Percentiles rank a stretch among this genome's conserved stretches.
Evolutionary conservation across 2,329 filamentous ascomycete genomes (phyloP).

Genomic region (Rhynchosporium graminicola): DNA sequence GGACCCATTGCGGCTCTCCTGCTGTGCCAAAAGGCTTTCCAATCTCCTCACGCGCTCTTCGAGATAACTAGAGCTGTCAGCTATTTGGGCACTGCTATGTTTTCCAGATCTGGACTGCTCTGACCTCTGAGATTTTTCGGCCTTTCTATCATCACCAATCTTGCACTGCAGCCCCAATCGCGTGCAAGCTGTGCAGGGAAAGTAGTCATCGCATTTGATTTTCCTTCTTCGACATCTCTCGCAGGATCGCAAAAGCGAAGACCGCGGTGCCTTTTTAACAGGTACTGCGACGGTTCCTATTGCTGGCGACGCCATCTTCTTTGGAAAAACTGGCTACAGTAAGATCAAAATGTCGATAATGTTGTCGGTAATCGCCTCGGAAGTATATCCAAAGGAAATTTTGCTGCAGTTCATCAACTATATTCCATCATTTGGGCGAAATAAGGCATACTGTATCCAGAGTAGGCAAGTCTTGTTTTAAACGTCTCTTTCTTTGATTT

Average conservation of each 20-base stretch:
- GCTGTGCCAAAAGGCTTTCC: slow-evolving; percentile 15
- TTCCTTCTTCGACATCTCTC: slow-evolving; percentile 13
- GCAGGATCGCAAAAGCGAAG: slow-evolving; percentile 9
- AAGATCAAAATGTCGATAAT: too few species aligned
- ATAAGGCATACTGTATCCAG: too few species aligned
- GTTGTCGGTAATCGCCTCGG: too few species aligned
- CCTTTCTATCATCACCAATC: slow-evolving; percentile 5
- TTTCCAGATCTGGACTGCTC: neutral
- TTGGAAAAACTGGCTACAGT: neutral
- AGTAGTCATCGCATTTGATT: slow-evolving; percentile 13
- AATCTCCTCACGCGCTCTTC: slow-evolving; percentile 14
- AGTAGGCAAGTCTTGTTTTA: too few species aligned
- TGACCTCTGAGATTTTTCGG: slow-evolving; percentile 10
- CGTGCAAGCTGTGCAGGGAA: slow-evolving; percentile 13
- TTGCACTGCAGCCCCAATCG: slow-evolving; percentile 11
- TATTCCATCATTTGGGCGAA: too few species aligned
- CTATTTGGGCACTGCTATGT: neutral
- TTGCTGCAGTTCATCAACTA: too few species aligned
- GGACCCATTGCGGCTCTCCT: slow-evolving; percentile 2
- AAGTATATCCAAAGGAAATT: too few species aligned
- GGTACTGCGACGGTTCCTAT: neutral
- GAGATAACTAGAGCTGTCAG: slow-evolving; percentile 3
- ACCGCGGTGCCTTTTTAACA: slow-evolving; percentile 10
- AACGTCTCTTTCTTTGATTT: too few species aligned
- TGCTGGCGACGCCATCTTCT: slow-evolving; percentile 2